Evolutionary conservation across 2,329 filamentous ascomycete species (phyloP), one percentile per base, ranked within the genome.

Genomic region (Dactylonectria macrodidyma): DNA sequence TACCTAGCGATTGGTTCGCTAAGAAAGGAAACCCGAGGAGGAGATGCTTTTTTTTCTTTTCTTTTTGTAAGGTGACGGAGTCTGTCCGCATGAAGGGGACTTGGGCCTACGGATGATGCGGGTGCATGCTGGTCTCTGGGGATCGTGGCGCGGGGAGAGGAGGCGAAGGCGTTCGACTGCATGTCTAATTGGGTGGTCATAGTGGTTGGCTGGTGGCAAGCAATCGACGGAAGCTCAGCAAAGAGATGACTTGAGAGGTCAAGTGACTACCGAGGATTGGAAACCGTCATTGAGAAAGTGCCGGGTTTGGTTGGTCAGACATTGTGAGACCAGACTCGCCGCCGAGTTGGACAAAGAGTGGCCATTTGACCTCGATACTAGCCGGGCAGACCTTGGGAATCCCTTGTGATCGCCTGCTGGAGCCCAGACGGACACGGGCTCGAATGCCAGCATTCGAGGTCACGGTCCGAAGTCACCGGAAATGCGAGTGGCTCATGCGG

Each of bases 121-220:
- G 60, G 61, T 51, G 33, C 36, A 33, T 56, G 48, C 55, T 48
- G 56, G 56, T 26, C 62, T 65, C 38, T 62, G 46, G 59, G 46
- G 52, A 66, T 66, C 64, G 64, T 66, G 64, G 54, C 52, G 41
- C 52, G 59, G 59, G 62, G 26, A 34, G 41, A 22, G 16, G 26
- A 26, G 26, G 47, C 12, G 22, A 24, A 24, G 38, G 24, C 36
- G 19, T 36, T 54, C 16, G 34, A 19, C 19, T 61, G 38, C 22
- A 24, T 30, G 59, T 22, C 24, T 54, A 48, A 54, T 66, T 62
- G 59, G 62, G 59, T 22, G 33, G 48, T 41, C 19, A 41, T 41
- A 33, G 8, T 54, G 51, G 26, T 19, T 33, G 51, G 34, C n/a
- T 48, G 22, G 60, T n/a, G 54, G 58, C 64, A 62, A 41, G 41